phyloP scores from a whole-genome alignment of 2,329 filamentous ascomycete species.

The Atkinsonella hypoxylon region DNA sequence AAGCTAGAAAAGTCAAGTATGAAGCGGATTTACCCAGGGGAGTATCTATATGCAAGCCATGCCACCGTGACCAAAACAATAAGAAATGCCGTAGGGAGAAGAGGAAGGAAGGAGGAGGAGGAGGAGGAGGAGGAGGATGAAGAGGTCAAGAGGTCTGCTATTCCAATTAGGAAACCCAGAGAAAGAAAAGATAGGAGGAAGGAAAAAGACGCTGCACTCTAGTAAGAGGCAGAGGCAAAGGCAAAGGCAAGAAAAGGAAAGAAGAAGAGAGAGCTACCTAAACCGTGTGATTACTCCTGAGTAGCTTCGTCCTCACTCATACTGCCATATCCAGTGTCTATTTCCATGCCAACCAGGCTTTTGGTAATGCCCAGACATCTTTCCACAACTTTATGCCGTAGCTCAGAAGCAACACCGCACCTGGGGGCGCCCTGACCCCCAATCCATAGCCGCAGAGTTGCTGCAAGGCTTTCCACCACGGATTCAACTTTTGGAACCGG shows the following conservation, averaged over 20 bases:
- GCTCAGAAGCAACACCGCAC: conserved; percentile 35
- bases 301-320: conserved; percentile 37
- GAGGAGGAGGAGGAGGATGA: background rate
- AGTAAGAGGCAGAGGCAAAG: background rate
- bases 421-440: conserved; percentile 38
- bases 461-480: conserved; percentile 44
- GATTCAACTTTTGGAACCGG: conserved; percentile 34
- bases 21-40: background rate
- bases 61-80: background rate
- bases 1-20: background rate
- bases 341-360: conserved; percentile 45
- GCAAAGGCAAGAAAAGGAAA: background rate
- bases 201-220: background rate
- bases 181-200: background rate
- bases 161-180: background rate
- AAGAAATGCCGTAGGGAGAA: background rate
- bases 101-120: background rate
- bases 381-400: conserved; percentile 43
- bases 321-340: conserved; percentile 47
- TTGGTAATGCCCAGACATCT: conserved; percentile 44
- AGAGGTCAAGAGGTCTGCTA: no score
- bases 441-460: conserved; percentile 48
- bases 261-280: background rate
- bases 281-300: background rate
- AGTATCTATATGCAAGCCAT: conserved; percentile 4